Base-by-base conservation (phyloP, 2,329 filamentous ascomycete species). In the Aspergillus pseudoviridinutans region DNA sequence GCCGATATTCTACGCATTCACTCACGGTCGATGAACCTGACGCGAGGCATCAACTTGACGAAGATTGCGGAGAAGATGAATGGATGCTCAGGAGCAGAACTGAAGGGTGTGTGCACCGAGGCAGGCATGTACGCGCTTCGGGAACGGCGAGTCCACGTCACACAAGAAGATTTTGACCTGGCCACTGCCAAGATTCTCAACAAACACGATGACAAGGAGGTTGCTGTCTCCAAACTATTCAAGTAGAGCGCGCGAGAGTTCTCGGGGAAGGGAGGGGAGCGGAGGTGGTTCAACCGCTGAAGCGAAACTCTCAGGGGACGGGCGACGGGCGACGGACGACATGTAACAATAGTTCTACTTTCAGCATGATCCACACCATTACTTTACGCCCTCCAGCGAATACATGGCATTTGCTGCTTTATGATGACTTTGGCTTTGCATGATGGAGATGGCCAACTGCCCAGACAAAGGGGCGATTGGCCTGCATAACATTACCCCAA, bases 61-160 rank as follows among this genome's bases (percentile, higher is more conserved):
- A 99, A 99, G 86, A 96, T 97, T 68, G 94, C 94, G 29, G 94
- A 99, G 82, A 97, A 97, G 85, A 99, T 99, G 94, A 97, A 97
- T 71, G 94, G 94, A 53, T 99, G 94, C 78, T 97, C 92, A 3
- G 94, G 94, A 60, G 94, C 94, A 55, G 94, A 99, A 79, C 79
- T 99, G 68, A 99, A 99, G 86, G 94, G 94, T 80, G 94, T 99
- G 50, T 99, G 94, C 76, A 99, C 94, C 49, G 94, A 99, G 78
- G 92, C 94, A 2, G 94, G 94, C 69, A 99, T 99, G 94, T 99
- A 94, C 73, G 94, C 94, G 14, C 82, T 99, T 63, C 87, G 94
- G 67, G 94, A 99, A 80, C 84, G 94, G 72, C 87, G 94, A 78
- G 93, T 99, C 58, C 94, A 99, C 75, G 94, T 99, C 65, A 99